Evolutionary conservation across 345 rosid genomes (phyloP), one percentile per base, ranked within the genome.

Genomic region (Eucalyptus polybractea): DNA sequence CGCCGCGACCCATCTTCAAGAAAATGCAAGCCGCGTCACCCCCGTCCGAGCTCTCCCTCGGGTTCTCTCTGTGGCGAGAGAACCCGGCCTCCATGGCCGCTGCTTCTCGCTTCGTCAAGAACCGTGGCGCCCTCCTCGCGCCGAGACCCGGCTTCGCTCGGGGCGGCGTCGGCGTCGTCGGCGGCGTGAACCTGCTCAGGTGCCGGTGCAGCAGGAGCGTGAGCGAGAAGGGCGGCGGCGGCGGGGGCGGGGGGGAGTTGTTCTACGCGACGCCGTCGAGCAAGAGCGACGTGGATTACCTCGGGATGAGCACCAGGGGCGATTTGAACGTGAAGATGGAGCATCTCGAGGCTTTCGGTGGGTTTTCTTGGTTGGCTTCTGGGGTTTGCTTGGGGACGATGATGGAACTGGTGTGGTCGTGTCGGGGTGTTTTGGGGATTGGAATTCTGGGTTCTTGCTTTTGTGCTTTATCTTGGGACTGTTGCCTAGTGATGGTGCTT

Each of bases 231-330:
- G 13, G 13, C 17, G 50, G 45, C 27, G 87, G 86, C 5, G 62
- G 94, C 7, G 94, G 93, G 96, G 80, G 2, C 15, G 37, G 29
- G 50, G 87, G 65, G 40, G 96, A 94, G 51, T 91, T 94, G 65
- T 97, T 97, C 88, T 96, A 97, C 7, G 94, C 97, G 83, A 97
- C 97, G 8, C 92, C 96, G 42, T 93, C 98, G 54, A 91, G 92
- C 65, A 94, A 93, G 88, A 91, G 37, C 88, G 97, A 95, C 62
- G 94, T 97, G n/a, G 99, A 97, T 92, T 97, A 97, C 92, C 91
- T 97, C 86, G 99, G 99, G 42, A 93, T 97, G 94, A 97, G 98
- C 92, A 97, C 99, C 69, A 97, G 93, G 90, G 99, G 99, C 65
- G 99, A 97, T 93, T 94, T 97, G 94, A 97, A 96, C 93, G 94